phyloP scores from a whole-genome alignment of 805 yeast genomes.

The Maudiozyma turicensis region DNA sequence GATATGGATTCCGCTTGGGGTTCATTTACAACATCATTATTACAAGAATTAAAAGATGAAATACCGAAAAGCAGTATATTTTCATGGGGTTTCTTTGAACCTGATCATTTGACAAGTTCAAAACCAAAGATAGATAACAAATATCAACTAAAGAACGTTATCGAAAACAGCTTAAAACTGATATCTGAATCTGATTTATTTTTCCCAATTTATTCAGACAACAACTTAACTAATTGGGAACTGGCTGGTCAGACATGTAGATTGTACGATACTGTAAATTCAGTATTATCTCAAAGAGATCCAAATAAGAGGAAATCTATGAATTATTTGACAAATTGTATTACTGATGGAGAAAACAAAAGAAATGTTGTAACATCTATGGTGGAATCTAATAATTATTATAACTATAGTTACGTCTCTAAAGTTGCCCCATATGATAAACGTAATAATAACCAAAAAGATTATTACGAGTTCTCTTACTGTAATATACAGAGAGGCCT shows the following conservation, averaged over 20 bases:
- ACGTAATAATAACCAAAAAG: conserved; percentile 2
- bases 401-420: conserved; percentile 17
- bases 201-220: conserved; percentile 39
- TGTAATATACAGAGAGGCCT: conserved; percentile 14
- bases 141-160: conserved; percentile 28
- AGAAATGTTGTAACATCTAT: conserved; percentile 20
- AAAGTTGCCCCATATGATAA: conserved; percentile 5
- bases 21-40: conserved; percentile 48
- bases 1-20: conserved; percentile 82
- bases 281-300: conserved; percentile 13
- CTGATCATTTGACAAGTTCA: conserved; percentile 14
- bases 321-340: conserved; percentile 13
- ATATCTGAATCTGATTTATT: conserved; percentile 42
- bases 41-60: conserved; percentile 59
- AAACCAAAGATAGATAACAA: conserved; percentile 7
- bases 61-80: conserved; percentile 40
- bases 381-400: conserved; percentile 3
- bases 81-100: conserved; percentile 38
- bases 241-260: conserved; percentile 17
- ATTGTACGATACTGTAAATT: conserved; percentile 19
- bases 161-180: conserved; percentile 39
- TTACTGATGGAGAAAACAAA: conserved; percentile 15
- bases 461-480: conserved; percentile 14
- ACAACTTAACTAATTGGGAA: conserved; percentile 22
- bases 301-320: conserved; percentile 11